These are phyloP conservation scores for Suhomyces tanzawaensis DNA, from an alignment of 805 yeast species.

Conservation along the genomic window DNA sequence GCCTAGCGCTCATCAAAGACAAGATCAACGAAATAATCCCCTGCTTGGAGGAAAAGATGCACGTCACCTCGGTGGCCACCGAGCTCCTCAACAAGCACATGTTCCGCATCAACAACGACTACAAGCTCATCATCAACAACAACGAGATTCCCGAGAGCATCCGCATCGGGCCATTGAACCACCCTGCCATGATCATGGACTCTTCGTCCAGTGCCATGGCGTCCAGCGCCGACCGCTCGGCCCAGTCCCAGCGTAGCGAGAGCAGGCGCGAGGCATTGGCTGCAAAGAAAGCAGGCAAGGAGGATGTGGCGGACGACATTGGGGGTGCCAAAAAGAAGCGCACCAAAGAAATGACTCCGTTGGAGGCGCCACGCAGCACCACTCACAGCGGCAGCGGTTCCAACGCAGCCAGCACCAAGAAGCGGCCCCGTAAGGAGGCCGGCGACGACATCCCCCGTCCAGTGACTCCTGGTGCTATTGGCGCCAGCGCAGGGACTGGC, in stretches of 20 bases:
- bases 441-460: slow-evolving; percentile 9
- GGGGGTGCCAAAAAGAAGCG: slow-evolving; percentile 10
- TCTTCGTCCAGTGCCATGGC: slow-evolving; percentile 42
- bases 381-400: slow-evolving; percentile 2
- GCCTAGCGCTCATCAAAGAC: slow-evolving; percentile 41
- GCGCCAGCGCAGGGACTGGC: background rate
- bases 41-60: slow-evolving; percentile 94
- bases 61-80: slow-evolving; percentile 87
- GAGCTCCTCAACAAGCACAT: slow-evolving; percentile 71
- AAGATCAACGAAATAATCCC: slow-evolving; percentile 74
- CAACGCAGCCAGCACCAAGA: slow-evolving; percentile 12
- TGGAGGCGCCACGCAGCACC: slow-evolving; percentile 12
- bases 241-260: slow-evolving; percentile 78
- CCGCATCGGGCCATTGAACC: slow-evolving; percentile 75
- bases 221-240: slow-evolving; percentile 44
- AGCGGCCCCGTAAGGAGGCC: slow-evolving; percentile 13
- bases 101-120: slow-evolving; percentile 75
- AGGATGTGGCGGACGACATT: slow-evolving; percentile 29
- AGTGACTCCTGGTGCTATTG: slow-evolving; percentile 3
- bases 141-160: slow-evolving; percentile 80
- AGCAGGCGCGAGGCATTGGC: slow-evolving; percentile 90
- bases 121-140: slow-evolving; percentile 64
- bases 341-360: slow-evolving; percentile 21
- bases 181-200: slow-evolving; percentile 83
- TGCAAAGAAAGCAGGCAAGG: slow-evolving; percentile 67